These are phyloP conservation scores for Mycena vitilis DNA, from an alignment of 768 basidiomycete species.

Conservation along the genomic window DNA sequence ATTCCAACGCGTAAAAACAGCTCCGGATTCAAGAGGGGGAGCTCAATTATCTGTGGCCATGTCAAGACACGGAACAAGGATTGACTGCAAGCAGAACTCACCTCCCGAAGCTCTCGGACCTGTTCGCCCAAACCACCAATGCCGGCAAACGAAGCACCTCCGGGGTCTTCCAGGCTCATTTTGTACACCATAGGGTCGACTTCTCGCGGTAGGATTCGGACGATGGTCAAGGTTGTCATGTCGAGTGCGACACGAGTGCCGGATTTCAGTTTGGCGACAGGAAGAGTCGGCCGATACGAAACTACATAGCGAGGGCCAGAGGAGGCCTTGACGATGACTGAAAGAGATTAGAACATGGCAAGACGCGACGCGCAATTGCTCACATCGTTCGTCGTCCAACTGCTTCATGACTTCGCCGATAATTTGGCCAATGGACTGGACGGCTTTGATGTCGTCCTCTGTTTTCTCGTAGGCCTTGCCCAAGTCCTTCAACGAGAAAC, in stretches of 20 bases:
- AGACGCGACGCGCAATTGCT: conserved; percentile 44
- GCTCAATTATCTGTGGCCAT: conserved; percentile 84
- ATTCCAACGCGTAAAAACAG: conserved; percentile 94
- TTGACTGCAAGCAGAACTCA: conserved; percentile 47
- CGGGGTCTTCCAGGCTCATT: conserved; percentile 98
- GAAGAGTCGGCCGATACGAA: conserved; percentile 93
- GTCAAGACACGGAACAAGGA: background rate
- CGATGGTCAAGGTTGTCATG: conserved; percentile 99
- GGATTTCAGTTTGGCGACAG: conserved; percentile 90
- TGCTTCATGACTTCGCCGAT: conserved; percentile 99
- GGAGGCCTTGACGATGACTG: conserved; percentile 98
- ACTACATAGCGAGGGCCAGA: conserved; percentile 99
- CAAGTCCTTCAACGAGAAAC: conserved; percentile 90
- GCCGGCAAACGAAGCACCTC: conserved; percentile 94
- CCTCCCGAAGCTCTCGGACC: conserved; percentile 96
- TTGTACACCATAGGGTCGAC: conserved; percentile 99
- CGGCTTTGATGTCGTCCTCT: conserved; percentile 98
- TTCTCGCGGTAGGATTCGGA: conserved; percentile 97
- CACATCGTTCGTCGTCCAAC: conserved; percentile 96
- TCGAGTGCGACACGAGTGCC: conserved; percentile 97
- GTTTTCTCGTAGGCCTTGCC: conserved; percentile 94
- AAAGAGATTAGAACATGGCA: conserved; percentile 13
- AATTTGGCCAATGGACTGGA: conserved; percentile 98
- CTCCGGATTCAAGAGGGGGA: conserved; percentile 96
- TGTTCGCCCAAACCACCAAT: conserved; percentile 97